Conservation (phyloP, 2,329 filamentous ascomycete species). For the Microdochium bolleyi region DNA sequence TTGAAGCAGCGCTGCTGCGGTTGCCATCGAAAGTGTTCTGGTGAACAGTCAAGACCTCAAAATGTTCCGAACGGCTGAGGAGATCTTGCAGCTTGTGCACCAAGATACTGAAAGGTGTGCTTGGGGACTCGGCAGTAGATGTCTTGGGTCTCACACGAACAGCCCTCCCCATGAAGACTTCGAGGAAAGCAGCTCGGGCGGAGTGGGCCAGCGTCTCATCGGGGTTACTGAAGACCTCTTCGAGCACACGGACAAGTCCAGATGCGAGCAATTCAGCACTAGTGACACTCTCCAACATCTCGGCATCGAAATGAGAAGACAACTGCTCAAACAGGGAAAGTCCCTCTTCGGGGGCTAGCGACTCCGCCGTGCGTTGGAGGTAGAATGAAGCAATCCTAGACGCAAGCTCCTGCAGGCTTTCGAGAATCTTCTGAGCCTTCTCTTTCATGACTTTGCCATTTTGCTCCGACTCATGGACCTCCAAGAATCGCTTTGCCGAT, state of each 20-base stretch:
- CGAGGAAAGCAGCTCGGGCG: constrained; percentile 76
- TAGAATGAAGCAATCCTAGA: constrained; percentile 67
- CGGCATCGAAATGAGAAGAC: constrained; percentile 78
- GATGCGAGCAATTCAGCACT: constrained; percentile 91
- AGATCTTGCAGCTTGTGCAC: constrained; percentile 93
- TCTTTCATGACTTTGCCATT: constrained; percentile 65
- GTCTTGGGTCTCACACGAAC: constrained; percentile 59
- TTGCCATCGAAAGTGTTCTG: constrained; percentile 87
- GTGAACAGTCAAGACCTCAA: constrained; percentile 93
- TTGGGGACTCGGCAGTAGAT: constrained; percentile 57
- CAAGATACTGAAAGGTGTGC: constrained; percentile 82
- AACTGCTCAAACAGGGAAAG: constrained; percentile 64
- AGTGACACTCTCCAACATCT: constrained; percentile 86
- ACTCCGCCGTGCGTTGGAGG: constrained; percentile 40
- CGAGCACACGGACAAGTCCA: constrained; percentile 75
- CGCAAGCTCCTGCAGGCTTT: constrained; percentile 64
- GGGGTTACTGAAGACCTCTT: constrained; percentile 72
- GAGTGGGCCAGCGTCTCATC: constrained; percentile 53
- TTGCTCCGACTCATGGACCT: constrained; percentile 71
- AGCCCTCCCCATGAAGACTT: constrained; percentile 80
- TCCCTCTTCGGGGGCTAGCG: constrained; percentile 41
- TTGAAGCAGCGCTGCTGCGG: constrained; percentile 83
- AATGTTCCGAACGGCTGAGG: constrained; percentile 93
- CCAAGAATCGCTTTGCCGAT: constrained; percentile 75
- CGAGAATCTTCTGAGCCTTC: constrained; percentile 70